Evolutionary conservation across 495 filamentous ascomycete species (phyloP).

Genomic region (Penicillium canariense): DNA sequence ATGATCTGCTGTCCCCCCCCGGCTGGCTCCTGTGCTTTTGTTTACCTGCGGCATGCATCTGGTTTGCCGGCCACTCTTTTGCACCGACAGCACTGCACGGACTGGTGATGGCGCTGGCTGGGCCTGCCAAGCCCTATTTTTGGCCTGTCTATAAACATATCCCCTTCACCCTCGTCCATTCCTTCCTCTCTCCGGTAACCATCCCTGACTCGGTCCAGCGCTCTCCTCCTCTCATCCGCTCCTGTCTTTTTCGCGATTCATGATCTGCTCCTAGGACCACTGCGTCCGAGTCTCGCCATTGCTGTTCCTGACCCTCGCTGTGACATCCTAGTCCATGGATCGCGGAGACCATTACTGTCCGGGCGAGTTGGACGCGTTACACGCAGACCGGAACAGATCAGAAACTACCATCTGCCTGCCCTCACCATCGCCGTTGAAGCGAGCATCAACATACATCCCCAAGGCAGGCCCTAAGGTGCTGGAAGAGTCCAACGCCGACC

Average conservation of each 20-base stretch:
- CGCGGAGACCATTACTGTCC: conserved; percentile 34
- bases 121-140: conserved; percentile 25
- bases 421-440: conserved; percentile 32
- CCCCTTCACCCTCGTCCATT: conserved; percentile 31
- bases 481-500: conserved; percentile 44
- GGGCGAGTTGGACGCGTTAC: conserved; percentile 37
- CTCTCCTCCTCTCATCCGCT: conserved; percentile 10
- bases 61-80: conserved; percentile 25
- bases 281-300: conserved; percentile 4
- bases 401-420: conserved; percentile 36
- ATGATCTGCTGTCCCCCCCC: conserved; percentile 37
- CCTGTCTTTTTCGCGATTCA: conserved; percentile 1
- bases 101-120: too few species aligned
- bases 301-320: conserved; percentile 12
- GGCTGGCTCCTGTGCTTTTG: conserved; percentile 30
- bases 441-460: conserved; percentile 38
- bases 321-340: conserved; percentile 44
- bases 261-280: conserved; percentile 5
- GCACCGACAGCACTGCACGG: too few species aligned
- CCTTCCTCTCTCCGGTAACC: conserved; percentile 17
- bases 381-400: conserved; percentile 35
- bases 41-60: conserved; percentile 49
- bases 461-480: conserved; percentile 26
- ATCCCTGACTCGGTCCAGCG: conserved; percentile 1
- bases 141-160: conserved; percentile 43